Conservation (phyloP, 176 grass and related monocot genomes). For the Zoysia pacifica region DNA sequence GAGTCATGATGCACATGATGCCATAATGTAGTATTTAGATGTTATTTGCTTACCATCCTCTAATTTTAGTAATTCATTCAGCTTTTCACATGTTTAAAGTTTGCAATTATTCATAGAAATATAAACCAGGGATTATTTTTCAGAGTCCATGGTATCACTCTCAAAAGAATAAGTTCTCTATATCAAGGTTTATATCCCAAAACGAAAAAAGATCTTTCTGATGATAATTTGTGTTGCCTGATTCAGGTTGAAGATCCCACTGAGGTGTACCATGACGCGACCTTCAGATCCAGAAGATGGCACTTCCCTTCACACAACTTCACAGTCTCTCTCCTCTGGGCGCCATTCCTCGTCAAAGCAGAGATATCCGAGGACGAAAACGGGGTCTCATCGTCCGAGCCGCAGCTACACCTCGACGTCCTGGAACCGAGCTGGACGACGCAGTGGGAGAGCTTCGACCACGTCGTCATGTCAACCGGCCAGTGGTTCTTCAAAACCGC, state of each 20-base stretch:
- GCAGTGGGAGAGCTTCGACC: conserved; percentile 69
- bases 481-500: conserved; percentile 90
- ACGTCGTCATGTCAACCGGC: conserved; percentile 74
- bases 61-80: background rate
- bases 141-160: conserved; percentile 2
- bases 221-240: conserved; percentile 8
- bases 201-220: conserved; percentile 9
- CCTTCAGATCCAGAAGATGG: conserved; percentile 76
- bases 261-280: conserved; percentile 68
- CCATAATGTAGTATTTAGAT: background rate
- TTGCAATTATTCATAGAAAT: too few species aligned
- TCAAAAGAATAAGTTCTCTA: conserved; percentile 3
- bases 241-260: conserved; percentile 80
- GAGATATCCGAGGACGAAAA: conserved; percentile 87
- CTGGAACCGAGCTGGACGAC: conserved; percentile 67
- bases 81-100: background rate
- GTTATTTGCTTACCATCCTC: background rate
- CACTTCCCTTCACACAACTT: conserved; percentile 73
- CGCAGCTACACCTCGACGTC: conserved; percentile 59
- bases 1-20: background rate
- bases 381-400: conserved; percentile 68
- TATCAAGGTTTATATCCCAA: background rate
- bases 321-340: conserved; percentile 80
- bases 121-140: background rate
- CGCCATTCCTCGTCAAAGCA: conserved; percentile 66